Conservation (phyloP, 805 yeast genomes). For the Candida maris region DNA sequence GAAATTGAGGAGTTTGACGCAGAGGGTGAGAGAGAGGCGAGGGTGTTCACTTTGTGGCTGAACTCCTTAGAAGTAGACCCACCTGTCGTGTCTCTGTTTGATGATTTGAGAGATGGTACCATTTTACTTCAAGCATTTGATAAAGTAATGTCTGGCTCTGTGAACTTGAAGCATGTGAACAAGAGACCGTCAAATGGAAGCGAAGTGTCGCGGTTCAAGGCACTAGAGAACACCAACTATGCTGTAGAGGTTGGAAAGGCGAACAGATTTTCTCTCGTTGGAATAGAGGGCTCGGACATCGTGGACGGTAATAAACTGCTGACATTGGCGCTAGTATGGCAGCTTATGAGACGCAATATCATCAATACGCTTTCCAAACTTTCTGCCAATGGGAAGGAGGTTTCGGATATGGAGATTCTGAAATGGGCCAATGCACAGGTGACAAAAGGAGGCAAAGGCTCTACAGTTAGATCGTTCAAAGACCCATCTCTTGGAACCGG, state of each 20-base stretch:
- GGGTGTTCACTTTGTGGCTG: slow-evolving; percentile 97
- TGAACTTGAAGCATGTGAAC: slow-evolving; percentile 74
- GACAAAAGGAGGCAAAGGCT: slow-evolving; percentile 74
- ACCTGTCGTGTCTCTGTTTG: slow-evolving; percentile 85
- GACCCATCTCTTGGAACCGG: slow-evolving; percentile 76
- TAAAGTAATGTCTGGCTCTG: slow-evolving; percentile 92
- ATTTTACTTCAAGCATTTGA: slow-evolving; percentile 89
- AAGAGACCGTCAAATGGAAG: slow-evolving; percentile 72
- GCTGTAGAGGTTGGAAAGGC: slow-evolving; percentile 97
- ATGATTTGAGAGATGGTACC: slow-evolving; percentile 91
- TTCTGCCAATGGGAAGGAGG: slow-evolving; percentile 67
- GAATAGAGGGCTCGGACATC: slow-evolving; percentile 97
- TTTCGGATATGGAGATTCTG: slow-evolving; percentile 81
- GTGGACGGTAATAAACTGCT: slow-evolving; percentile 87
- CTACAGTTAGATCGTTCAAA: slow-evolving; percentile 76
- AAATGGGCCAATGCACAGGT: slow-evolving; percentile 92
- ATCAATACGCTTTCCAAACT: slow-evolving; percentile 74
- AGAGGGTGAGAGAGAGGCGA: slow-evolving; percentile 98
- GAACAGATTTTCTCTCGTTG: slow-evolving; percentile 88
- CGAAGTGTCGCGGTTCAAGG: slow-evolving; percentile 87
- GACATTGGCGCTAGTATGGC: slow-evolving; percentile 95
- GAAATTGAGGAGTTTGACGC: slow-evolving; percentile 98
- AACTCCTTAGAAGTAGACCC: slow-evolving; percentile 96
- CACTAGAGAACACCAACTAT: slow-evolving; percentile 94
- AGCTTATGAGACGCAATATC: slow-evolving; percentile 95